Evolutionary conservation across 2,329 filamentous ascomycete species (phyloP), one percentile per base, ranked within the genome.

Genomic region (Dothistroma septosporum): DNA sequence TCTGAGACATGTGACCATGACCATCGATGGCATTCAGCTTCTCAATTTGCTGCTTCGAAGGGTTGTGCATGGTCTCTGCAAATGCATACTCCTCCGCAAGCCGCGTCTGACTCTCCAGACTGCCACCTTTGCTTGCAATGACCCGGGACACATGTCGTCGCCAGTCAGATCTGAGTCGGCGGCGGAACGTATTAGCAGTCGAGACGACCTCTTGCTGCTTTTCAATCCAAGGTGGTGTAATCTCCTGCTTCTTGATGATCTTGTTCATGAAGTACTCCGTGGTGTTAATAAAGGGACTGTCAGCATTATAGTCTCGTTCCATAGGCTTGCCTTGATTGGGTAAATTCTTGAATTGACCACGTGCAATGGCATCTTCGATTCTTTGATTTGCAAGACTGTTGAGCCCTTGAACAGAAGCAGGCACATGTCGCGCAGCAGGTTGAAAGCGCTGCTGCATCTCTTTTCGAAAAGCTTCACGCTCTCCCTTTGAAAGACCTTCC

Each of bases 191-290:
- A 12, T 80, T 82, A 0, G 87, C 83, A 0, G 89, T 83, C 62
- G 85, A 86, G 11, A 86, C 82, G 6, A 97, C 79, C 70, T 97
- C 92, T 73, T 97, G 93, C 74, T 99, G 94, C 77, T 97, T 97
- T 76, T 99, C 94, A 61, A 99, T 97, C 94, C 94, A 99, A 0
- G 93, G 93, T 0, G 94, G 94, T 0, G 96, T 91, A 61, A 97
- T 90, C 21, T 96, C 92, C 75, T 99, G 94, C 61, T 89, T 88
- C 77, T 97, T 90, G 64, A 99, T 97, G 79, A 97, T 97, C 77
- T 95, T 94, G 77, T 99, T 97, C 88, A 97, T 89, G 69, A 97
- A 90, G 74, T 97, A 97, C 76, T 97, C 93, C 0, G 94, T 97
- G 0, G 93, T 97, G 72, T 97, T 91, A 60, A 97, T 85, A 70